A percentile compares a stretch with the other conserved stretches of the same genome.
These are phyloP conservation scores for Thermothielavioides terrestris DNA, from an alignment of 495 filamentous ascomycete species.

Conservation along the genomic window DNA sequence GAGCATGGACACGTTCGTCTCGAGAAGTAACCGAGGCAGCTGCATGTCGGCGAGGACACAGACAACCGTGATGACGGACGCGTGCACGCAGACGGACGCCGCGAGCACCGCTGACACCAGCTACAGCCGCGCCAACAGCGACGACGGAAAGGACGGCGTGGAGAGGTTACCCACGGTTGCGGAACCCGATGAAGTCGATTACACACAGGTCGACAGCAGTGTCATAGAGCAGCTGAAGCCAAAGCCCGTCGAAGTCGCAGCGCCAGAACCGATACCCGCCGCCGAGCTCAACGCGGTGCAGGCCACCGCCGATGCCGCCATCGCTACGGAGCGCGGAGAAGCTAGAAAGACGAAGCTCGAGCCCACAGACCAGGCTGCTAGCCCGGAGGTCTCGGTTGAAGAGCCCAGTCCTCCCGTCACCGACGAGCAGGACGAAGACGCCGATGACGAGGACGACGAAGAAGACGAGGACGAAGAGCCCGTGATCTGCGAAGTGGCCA, in stretches of 20 bases:
- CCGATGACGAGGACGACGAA: constrained; percentile 38
- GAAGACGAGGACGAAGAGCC: constrained; percentile 43
- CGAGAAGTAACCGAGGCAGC: constrained; percentile 59
- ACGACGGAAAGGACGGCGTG: constrained; percentile 32
- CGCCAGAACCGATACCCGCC: neutral
- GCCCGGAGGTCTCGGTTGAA: neutral
- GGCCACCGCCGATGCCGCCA: neutral
- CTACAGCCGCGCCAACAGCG: constrained; percentile 41
- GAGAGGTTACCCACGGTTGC: constrained; percentile 32
- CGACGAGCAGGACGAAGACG: constrained; percentile 29
- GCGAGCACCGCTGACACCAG: constrained; percentile 42
- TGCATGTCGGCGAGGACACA: constrained; percentile 48
- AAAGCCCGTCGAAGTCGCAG: constrained; percentile 14
- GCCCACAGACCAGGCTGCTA: neutral
- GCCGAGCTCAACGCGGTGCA: constrained; percentile 9
- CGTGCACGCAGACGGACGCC: constrained; percentile 45
- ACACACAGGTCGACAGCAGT: constrained; percentile 45
- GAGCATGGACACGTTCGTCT: constrained; percentile 54
- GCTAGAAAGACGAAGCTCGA: neutral
- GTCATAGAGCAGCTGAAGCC: constrained; percentile 29
- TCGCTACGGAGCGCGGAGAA: neutral
- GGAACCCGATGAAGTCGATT: constrained; percentile 44
- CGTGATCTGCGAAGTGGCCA: constrained; percentile 44
- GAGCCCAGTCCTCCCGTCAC: neutral
- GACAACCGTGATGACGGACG: constrained; percentile 54